Evolutionary conservation across 768 basidiomycete genomes (phyloP), one percentile per base, ranked within the genome.

Genomic region (Postia placenta): DNA sequence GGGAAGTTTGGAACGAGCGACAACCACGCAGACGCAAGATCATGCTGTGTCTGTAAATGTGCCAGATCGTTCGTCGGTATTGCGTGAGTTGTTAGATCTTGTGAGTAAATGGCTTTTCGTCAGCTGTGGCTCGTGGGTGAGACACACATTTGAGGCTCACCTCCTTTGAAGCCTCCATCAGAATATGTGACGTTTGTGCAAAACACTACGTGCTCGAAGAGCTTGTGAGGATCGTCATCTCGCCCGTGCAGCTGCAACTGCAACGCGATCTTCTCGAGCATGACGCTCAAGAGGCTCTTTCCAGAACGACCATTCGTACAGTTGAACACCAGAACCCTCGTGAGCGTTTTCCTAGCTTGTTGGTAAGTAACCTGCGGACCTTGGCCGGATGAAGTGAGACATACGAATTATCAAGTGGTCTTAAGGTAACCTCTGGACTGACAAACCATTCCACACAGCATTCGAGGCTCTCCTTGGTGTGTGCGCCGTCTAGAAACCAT

Each of bases 401-500:
- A 48, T 15, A 39, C 48, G n/a, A 40, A 25, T 38, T 17, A 42
- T 51, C 54, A 53, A 58, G 45, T 49, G 60, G 46, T 11, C 67
- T 59, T 45, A 87, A 57, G 5, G 76, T 79, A 35, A 79, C 70
- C 1, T 69, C 72, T 9, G 83, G 81, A 43, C 69, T 74, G 40
- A 80, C 83, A 62, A 88, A 96, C 96, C 96, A 99, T 50, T 90
- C 72, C 12, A 88, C 77, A 56, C 94, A 95, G 52, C 81, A 92
- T 38, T 78, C 74, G 24, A 99, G 72, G 60, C 92, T 96, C 62
- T 98, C 96, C 11, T 78, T 67, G 0, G 96, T 99, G 64, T 99
- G 96, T 11, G 96, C 94, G 0, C 96, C 96, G 62, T 98, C 96
- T 11, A 99, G 70, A 65, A 83, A 91, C 96, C 96, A 98, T 2